These are phyloP conservation scores for Phytophthora melonis DNA, from an alignment of 352 stramenopile genomes.

Conservation along the genomic window DNA sequence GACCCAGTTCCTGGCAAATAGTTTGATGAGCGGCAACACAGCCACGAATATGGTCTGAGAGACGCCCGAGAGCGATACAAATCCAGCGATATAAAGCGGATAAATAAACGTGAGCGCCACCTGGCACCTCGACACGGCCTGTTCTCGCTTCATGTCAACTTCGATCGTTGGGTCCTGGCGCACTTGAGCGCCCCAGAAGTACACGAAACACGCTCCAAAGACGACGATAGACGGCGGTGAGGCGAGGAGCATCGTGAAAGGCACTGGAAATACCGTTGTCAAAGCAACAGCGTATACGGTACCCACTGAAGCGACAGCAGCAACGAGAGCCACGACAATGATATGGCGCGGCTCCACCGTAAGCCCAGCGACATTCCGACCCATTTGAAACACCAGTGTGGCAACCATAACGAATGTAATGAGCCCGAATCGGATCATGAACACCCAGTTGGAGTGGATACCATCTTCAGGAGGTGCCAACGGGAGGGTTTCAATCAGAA, in stretches of 20 bases:
- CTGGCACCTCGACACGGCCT: conserved; percentile 1
- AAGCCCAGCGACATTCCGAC: not conserved
- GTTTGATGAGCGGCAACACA: not conserved
- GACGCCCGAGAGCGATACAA: not conserved
- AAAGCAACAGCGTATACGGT: not conserved
- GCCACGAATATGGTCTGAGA: not conserved
- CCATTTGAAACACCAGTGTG: conserved; percentile 5
- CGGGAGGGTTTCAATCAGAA: not conserved
- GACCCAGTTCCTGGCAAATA: conserved; percentile 4
- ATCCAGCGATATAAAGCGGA: not conserved
- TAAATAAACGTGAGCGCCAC: not conserved
- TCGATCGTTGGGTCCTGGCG: not conserved
- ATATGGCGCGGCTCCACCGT: not conserved
- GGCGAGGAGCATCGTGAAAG: not conserved
- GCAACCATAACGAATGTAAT: not conserved
- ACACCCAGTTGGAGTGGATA: not conserved
- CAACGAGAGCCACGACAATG: not conserved
- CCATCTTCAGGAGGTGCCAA: not conserved
- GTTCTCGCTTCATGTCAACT: not conserved
- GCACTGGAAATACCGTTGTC: not conserved
- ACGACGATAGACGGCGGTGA: not conserved
- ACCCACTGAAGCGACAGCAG: not conserved
- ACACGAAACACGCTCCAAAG: not conserved
- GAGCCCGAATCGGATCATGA: not conserved
- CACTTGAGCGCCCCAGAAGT: not conserved